phyloP scores from a whole-genome alignment of 768 basidiomycete genomes.

The Infundibulicybe gibba region DNA sequence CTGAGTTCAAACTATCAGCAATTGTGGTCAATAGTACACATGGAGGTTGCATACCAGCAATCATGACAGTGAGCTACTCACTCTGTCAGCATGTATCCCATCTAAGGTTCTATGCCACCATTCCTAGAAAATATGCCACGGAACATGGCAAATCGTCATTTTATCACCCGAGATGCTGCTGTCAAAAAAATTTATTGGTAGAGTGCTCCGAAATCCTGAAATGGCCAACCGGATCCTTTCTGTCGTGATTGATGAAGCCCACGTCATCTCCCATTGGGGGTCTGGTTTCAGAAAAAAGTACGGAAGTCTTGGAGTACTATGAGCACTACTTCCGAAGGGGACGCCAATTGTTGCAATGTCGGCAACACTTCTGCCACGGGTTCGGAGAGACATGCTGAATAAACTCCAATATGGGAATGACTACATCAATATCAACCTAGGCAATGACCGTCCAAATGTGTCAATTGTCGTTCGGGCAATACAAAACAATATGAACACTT shows the following conservation, averaged over 20 bases:
- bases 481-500: constrained; percentile 25
- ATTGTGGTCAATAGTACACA: constrained; percentile 25
- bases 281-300: constrained; percentile 29
- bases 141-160: constrained; percentile 23
- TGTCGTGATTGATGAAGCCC: constrained; percentile 29
- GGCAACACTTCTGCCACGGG: constrained; percentile 24
- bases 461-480: constrained; percentile 28
- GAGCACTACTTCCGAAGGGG: constrained; percentile 20
- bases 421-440: constrained; percentile 16
- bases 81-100: not conserved
- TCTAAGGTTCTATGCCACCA: not conserved
- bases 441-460: constrained; percentile 31
- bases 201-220: constrained; percentile 16
- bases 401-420: constrained; percentile 19
- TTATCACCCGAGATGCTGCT: constrained; percentile 30
- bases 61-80: constrained; percentile 17
- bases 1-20: constrained; percentile 23
- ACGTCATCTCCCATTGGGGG: constrained; percentile 33
- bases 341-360: constrained; percentile 28
- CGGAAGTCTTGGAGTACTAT: constrained; percentile 18
- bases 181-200: constrained; percentile 17
- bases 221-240: constrained; percentile 16
- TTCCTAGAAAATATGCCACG: constrained; percentile 14
- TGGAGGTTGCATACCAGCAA: constrained; percentile 19
- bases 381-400: constrained; percentile 22